Evolutionary conservation across 2,329 filamentous ascomycete genomes (phyloP).

Genomic region (Cyphellophora attinorum): DNA sequence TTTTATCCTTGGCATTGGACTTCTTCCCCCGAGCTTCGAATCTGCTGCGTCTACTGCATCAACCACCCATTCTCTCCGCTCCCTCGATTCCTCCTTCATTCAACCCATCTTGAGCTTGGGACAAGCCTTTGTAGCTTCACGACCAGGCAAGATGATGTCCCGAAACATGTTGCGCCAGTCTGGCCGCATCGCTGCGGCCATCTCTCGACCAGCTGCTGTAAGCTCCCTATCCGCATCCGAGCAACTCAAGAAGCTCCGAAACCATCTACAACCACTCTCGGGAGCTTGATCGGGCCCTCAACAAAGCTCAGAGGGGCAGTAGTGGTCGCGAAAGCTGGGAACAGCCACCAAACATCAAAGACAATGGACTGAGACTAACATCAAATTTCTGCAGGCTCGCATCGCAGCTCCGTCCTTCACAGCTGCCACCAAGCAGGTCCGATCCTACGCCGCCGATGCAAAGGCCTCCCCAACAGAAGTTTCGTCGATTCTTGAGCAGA

Average conservation of each 20-base stretch:
- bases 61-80: constrained; percentile 25
- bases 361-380: constrained; percentile 37
- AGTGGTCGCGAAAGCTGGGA: no score
- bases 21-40: no score
- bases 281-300: constrained; percentile 4
- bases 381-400: constrained; percentile 56
- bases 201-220: constrained; percentile 69
- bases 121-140: constrained; percentile 12
- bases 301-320: no score
- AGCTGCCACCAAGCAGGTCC: constrained; percentile 60
- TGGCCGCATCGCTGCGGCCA: constrained; percentile 85
- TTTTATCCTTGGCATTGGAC: no score
- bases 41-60: constrained; percentile 11
- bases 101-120: constrained; percentile 2
- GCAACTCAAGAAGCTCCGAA: constrained; percentile 31
- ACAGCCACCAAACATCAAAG: background rate
- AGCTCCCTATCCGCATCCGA: constrained; percentile 46
- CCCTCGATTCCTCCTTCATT: constrained; percentile 27
- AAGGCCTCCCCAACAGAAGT: constrained; percentile 97
- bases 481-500: constrained; percentile 98
- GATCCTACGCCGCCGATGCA: constrained; percentile 83
- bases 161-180: constrained; percentile 97
- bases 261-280: background rate
- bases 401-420: constrained; percentile 72
- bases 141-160: constrained; percentile 67